Conservation (phyloP, 352 stramenopile species). For the Peronospora farinosa region DNA sequence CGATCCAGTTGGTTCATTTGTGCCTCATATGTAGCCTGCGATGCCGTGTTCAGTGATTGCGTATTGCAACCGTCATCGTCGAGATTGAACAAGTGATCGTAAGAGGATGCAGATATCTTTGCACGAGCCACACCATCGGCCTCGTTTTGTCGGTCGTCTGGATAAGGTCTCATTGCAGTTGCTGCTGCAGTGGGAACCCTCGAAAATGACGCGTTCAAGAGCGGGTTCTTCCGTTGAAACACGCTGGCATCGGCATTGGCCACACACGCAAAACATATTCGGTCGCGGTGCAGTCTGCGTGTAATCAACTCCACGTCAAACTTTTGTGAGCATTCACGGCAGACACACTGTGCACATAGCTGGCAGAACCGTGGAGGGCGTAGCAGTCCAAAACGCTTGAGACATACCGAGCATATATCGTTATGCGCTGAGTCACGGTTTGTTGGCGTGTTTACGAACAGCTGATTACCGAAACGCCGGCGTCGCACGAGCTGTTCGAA, state of each 20-base stretch:
- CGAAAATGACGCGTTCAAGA: slow-evolving; percentile 19
- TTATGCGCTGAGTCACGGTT: slow-evolving; percentile 22
- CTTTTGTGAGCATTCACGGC: slow-evolving; percentile 56
- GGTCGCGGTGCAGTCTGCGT: slow-evolving; percentile 42
- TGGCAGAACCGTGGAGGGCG: slow-evolving; percentile 56
- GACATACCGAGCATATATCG: slow-evolving; percentile 41
- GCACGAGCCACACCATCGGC: neutral
- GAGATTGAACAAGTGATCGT: slow-evolving; percentile 20
- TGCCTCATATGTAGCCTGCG: slow-evolving; percentile 5
- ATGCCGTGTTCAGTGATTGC: slow-evolving; percentile 3
- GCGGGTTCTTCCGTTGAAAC: slow-evolving; percentile 32
- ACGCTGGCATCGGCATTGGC: slow-evolving; percentile 45
- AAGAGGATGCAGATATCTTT: slow-evolving; percentile 26
- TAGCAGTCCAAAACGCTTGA: slow-evolving; percentile 46
- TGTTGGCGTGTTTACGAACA: slow-evolving; percentile 39
- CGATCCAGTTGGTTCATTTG: slow-evolving; percentile 22
- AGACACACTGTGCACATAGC: slow-evolving; percentile 55
- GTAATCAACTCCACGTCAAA: slow-evolving; percentile 57
- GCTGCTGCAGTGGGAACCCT: slow-evolving; percentile 13
- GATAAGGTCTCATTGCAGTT: neutral
- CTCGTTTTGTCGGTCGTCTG: slow-evolving; percentile 6
- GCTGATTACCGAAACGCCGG: slow-evolving; percentile 47
- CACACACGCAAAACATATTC: slow-evolving; percentile 57
- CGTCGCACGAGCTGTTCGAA: slow-evolving; percentile 55
- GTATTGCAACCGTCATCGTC: slow-evolving; percentile 4